Base-by-base conservation (phyloP, 345 rosid genomes). In the Noccaea bulbosa region DNA sequence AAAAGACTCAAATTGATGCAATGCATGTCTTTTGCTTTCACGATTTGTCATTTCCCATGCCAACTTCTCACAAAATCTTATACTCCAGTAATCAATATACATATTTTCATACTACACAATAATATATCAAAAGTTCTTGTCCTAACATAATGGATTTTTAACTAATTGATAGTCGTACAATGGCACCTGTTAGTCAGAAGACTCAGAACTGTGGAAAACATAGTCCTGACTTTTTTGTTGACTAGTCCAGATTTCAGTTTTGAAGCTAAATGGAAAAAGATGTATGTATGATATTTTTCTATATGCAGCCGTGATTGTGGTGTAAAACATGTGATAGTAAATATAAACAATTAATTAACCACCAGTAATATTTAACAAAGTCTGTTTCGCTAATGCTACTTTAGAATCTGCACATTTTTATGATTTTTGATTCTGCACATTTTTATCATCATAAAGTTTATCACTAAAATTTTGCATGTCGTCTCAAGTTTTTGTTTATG, bases 11-110 rank as follows among this genome's bases (percentile, higher is more conserved):
- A 74, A 59, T 34, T 61, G 64, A 75, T 68, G 69, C 65, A 50
- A 67, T 75, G 78, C 78, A 75, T 75, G 74, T 75, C 78, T 74
- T 74, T 74, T 67, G 73, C 69, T 37, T 60, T 68, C 73, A 60
- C 73, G 37, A 45, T 61, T 53, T 75, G 69, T 75, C 78, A 75
- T 75, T 75, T 51, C 74, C 69, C 51, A 69, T 74, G 62, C 69
- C 62, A 67, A 43, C 48, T 41, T 35, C 56, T 50, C 61, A 51
- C 54, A 12, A 58, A 74, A 22, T 50, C 67, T 43, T 59, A 59
- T 39, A n/a, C n/a, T n/a, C n/a, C n/a, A n/a, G n/a, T n/a, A 45
- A n/a, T 54, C 7, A 30, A 35, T 54, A 20, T 62, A 49, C n/a
- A 39, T 59, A 48, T 47, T 2, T 43, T 3, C 12, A 20, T 54